Evolutionary conservation across 2,329 filamentous ascomycete genomes (phyloP).

Genomic region (Magnaporthiopsis poae): DNA sequence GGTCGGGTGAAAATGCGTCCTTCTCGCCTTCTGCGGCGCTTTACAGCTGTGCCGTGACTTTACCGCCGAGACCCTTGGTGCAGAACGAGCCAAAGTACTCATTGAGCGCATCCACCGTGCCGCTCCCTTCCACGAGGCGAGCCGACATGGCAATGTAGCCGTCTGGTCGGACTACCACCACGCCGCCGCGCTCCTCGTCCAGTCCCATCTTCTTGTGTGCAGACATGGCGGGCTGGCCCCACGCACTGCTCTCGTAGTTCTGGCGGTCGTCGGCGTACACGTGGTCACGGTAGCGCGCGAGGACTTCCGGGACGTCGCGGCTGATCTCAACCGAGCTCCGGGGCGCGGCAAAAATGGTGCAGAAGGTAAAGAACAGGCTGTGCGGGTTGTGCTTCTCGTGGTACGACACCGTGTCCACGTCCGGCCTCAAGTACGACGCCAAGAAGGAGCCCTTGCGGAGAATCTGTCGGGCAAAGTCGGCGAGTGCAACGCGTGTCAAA

Average conservation of each 20-base stretch:
- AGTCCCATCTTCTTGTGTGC: conserved; percentile 84
- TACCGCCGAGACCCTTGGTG: conserved; percentile 45
- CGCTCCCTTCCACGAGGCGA: conserved; percentile 62
- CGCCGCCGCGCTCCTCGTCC: conserved; percentile 60
- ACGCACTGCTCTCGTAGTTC: conserved; percentile 56
- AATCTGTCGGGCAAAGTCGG: conserved; percentile 59
- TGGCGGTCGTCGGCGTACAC: conserved; percentile 73
- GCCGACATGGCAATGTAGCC: conserved; percentile 76
- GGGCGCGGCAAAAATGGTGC: conserved; percentile 60
- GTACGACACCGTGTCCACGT: conserved; percentile 54
- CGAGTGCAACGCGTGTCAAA: conserved; percentile 51
- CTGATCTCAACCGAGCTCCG: conserved; percentile 64
- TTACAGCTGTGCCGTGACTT: conserved; percentile 28
- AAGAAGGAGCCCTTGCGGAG: conserved; percentile 63
- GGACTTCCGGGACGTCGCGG: conserved; percentile 56
- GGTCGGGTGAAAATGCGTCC: not conserved
- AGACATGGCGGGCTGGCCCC: conserved; percentile 53
- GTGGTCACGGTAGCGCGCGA: conserved; percentile 70
- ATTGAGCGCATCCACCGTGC: conserved; percentile 70
- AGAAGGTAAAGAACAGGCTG: conserved; percentile 70
- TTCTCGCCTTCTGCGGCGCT: conserved; percentile 2
- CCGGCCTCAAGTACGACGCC: conserved; percentile 50
- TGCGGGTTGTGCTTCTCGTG: conserved; percentile 81
- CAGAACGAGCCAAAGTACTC: conserved; percentile 69
- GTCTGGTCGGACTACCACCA: conserved; percentile 78